Conservation (phyloP, 768 basidiomycete species). For the Mycena albidolilacea region DNA sequence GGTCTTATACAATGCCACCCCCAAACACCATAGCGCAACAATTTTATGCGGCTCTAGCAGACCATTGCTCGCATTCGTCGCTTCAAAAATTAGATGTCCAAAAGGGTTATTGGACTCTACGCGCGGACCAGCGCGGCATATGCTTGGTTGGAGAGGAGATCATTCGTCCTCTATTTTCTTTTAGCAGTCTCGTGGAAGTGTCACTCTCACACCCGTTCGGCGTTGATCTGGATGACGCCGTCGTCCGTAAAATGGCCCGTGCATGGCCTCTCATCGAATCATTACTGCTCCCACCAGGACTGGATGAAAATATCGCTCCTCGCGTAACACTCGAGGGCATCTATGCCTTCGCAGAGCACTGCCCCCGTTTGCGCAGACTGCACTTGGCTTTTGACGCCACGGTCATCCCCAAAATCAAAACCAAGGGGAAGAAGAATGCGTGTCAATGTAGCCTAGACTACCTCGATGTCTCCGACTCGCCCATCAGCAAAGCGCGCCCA, state of each 20-base stretch:
- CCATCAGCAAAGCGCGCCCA: not conserved
- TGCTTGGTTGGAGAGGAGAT: constrained; percentile 1
- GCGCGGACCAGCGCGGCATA: not conserved
- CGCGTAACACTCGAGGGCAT: constrained; percentile 12
- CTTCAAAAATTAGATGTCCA: not conserved
- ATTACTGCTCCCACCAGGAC: not conserved
- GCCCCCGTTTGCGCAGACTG: not conserved
- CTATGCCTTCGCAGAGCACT: constrained; percentile 8
- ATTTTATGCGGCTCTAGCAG: constrained; percentile 5
- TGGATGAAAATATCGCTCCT: not conserved
- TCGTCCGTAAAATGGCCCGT: not conserved
- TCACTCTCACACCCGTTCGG: not conserved
- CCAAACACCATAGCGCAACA: not conserved
- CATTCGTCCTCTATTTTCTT: constrained; percentile 1
- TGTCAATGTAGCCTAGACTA: not conserved
- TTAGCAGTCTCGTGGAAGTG: not conserved
- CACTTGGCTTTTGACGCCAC: constrained; percentile 5
- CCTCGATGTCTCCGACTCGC: constrained; percentile 9
- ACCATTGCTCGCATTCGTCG: constrained; percentile 3
- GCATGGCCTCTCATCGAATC: constrained; percentile 12
- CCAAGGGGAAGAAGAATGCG: not conserved
- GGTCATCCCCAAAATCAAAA: not conserved
- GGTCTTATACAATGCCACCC: not conserved
- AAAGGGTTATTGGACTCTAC: not conserved
- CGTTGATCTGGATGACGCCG: constrained; percentile 5